Conservation (phyloP, 345 rosid species). For the Garcia nutans region DNA sequence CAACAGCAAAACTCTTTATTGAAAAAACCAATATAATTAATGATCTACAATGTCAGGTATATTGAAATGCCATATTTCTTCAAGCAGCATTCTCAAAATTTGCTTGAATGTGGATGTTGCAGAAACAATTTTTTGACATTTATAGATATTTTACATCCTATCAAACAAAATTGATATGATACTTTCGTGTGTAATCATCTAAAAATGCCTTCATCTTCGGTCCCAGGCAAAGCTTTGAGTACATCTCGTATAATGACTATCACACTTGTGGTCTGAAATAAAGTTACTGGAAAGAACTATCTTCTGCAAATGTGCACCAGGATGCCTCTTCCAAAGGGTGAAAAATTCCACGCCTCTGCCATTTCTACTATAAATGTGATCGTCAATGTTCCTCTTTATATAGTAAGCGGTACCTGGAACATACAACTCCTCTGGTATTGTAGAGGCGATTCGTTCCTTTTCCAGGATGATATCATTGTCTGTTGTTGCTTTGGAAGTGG, state of each 20-base stretch:
- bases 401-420: slow-evolving; percentile 80
- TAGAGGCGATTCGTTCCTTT: slow-evolving; percentile 22
- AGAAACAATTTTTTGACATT: background rate
- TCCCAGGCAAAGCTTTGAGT: slow-evolving; percentile 65
- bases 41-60: no score
- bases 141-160: slow-evolving; percentile 1
- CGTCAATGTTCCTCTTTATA: slow-evolving; percentile 59
- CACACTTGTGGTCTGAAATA: slow-evolving; percentile 86
- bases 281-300: slow-evolving; percentile 80
- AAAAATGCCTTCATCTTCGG: slow-evolving; percentile 47
- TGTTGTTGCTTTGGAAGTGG: slow-evolving; percentile 20
- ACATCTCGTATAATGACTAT: slow-evolving; percentile 90
- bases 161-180: background rate
- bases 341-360: slow-evolving; percentile 48
- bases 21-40: no score
- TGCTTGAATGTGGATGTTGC: background rate
- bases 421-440: slow-evolving; percentile 57
- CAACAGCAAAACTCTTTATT: no score
- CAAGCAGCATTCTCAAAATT: background rate
- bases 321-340: slow-evolving; percentile 77
- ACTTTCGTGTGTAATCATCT: background rate
- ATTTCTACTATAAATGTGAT: slow-evolving; percentile 9
- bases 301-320: slow-evolving; percentile 82
- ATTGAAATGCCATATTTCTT: background rate
- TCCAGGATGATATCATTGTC: slow-evolving; percentile 16